Evolutionary conservation across 2,329 filamentous ascomycete species (phyloP), one percentile per base, ranked within the genome.

Genomic region (Sclerotinia glacialis): DNA sequence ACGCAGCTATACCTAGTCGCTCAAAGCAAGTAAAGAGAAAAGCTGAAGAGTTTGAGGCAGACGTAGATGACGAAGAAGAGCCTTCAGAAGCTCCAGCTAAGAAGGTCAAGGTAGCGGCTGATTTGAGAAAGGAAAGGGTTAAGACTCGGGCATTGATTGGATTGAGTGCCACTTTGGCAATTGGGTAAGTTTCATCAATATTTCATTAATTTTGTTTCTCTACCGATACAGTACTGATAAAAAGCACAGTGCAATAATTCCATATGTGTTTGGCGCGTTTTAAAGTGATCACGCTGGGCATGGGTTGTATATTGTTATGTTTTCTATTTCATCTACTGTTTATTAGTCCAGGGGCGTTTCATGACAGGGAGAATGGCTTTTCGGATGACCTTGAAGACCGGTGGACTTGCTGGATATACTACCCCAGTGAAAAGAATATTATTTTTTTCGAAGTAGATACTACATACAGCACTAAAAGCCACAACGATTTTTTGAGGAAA

Each of bases 111-210:
- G 90, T 92, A 1, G 90, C 95, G 76, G 58, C 69, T 2, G 89
- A 95, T 78, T 78, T 96, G 72, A 89, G 89, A 78, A 93, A 92
- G 80, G 90, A 96, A 79, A 90, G 88, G 75, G 92, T 97, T 71
- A 89, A 92, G 79, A 92, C 89, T 78, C 87, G 93, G 76, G 92
- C 95, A 56, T 81, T 97, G 69, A 84, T 96, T 70, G 94, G 95
- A 67, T 86, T 98, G 64, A 91, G 89, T 69, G 92, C 92, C 67
- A 95, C 92, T 56, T 84, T 97, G 77, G 92, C 91, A 67, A 85
- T 97, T 78, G 93, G 93, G 95, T 98, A 86, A 81, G 93, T 89
- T 46, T 42, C 53, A 59, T 56, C 6, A 1, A 11, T 11, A 44
- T 23, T 47, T 46, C n/a, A 6, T 31, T 31, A 12, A 44, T 9